Evolutionary conservation across 2,329 filamentous ascomycete genomes (phyloP).

Genomic region (Akanthomyces lecanii): DNA sequence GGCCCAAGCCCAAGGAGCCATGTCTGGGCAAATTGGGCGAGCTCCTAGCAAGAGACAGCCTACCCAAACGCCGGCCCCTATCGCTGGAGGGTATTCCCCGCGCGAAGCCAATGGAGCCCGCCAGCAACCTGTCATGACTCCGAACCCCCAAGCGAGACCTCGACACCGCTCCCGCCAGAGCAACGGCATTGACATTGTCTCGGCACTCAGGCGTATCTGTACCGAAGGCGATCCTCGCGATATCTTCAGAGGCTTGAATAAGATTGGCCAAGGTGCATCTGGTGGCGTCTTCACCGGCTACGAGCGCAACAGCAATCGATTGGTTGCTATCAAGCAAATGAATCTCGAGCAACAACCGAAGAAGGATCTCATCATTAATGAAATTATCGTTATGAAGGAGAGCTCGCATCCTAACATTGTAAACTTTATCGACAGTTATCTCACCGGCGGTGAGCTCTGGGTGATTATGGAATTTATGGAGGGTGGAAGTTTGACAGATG

Average conservation of each 20-base stretch:
- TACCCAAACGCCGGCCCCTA: slow-evolving; percentile 24
- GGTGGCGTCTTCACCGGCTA: slow-evolving; percentile 93
- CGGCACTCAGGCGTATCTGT: slow-evolving; percentile 82
- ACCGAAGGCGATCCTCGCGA: slow-evolving; percentile 83
- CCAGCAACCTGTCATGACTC: slow-evolving; percentile 25
- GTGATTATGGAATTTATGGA: slow-evolving; percentile 99
- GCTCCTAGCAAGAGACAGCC: slow-evolving; percentile 68
- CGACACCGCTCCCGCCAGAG: slow-evolving; percentile 76
- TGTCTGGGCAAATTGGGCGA: slow-evolving; percentile 66
- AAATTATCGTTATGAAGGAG: slow-evolving; percentile 98
- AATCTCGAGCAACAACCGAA: slow-evolving; percentile 97
- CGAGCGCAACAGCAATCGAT: slow-evolving; percentile 74
- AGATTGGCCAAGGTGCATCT: slow-evolving; percentile 96
- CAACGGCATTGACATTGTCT: slow-evolving; percentile 75
- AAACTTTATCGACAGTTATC: slow-evolving; percentile 97
- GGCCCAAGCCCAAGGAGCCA: slow-evolving; percentile 72
- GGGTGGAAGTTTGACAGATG: slow-evolving; percentile 92
- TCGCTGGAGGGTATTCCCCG: background rate
- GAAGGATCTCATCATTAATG: slow-evolving; percentile 98
- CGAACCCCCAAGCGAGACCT: slow-evolving; percentile 55
- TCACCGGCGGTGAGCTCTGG: slow-evolving; percentile 88
- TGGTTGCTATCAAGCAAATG: slow-evolving; percentile 99
- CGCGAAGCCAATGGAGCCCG: slow-evolving; percentile 19
- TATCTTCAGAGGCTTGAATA: slow-evolving; percentile 81
- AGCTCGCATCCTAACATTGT: slow-evolving; percentile 98